Evolutionary conservation across 345 rosid genomes (phyloP).

Genomic region (Erucastrum elatum): DNA sequence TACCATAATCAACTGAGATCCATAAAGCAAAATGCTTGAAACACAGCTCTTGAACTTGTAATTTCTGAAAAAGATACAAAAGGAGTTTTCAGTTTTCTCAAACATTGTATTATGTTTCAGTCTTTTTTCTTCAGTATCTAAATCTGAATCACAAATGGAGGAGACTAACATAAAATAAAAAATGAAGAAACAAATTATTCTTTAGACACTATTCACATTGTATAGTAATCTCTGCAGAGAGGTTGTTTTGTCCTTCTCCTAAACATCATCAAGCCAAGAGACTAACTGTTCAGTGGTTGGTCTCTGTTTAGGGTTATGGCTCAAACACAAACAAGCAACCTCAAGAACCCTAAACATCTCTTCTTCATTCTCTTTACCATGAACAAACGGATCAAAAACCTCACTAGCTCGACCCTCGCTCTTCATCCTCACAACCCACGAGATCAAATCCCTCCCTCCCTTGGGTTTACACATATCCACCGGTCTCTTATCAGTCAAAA

Average conservation of each 20-base stretch:
- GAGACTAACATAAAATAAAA: neutral
- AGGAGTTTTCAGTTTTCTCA: neutral
- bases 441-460: conserved; percentile 63
- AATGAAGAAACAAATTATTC: conserved; percentile 30
- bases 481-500: conserved; percentile 79
- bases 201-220: conserved; percentile 35
- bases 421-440: conserved; percentile 71
- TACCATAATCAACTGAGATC: conserved; percentile 13
- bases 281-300: conserved; percentile 75
- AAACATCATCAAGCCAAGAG: conserved; percentile 57
- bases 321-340: conserved; percentile 69
- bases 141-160: conserved; percentile 19
- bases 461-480: conserved; percentile 82
- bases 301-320: conserved; percentile 59
- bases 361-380: conserved; percentile 59
- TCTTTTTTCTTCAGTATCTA: neutral
- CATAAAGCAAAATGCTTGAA: conserved; percentile 18
- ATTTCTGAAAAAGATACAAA: neutral
- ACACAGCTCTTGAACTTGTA: neutral
- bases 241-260: conserved; percentile 29
- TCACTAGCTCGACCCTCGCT: conserved; percentile 60
- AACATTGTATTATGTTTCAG: neutral
- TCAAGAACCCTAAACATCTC: conserved; percentile 61
- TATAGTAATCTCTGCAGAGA: conserved; percentile 25
- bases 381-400: conserved; percentile 65